These are phyloP conservation scores for Lentinula raphanica DNA, from an alignment of 768 basidiomycete genomes.

Conservation along the genomic window DNA sequence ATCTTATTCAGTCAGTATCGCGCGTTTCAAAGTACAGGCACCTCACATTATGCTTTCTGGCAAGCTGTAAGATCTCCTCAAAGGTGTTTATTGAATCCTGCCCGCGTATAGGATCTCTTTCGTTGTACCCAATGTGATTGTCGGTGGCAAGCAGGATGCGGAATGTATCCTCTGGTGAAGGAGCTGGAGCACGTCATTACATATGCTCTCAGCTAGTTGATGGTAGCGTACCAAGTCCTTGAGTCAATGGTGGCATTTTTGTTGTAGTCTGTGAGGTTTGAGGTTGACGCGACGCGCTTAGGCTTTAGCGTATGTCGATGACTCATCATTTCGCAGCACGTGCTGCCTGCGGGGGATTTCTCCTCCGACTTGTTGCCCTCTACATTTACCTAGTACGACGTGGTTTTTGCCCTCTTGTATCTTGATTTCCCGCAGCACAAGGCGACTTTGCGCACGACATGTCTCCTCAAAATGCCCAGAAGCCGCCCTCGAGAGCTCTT, in stretches of 20 bases:
- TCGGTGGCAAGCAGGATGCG: slow-evolving; percentile 89
- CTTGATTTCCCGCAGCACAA: background rate
- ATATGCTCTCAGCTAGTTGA: background rate
- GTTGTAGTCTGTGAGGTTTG: background rate
- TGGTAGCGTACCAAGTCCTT: slow-evolving; percentile 30
- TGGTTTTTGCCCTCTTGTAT: background rate
- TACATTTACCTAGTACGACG: too few species aligned
- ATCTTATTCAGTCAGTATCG: background rate
- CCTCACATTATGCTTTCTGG: slow-evolving; percentile 79
- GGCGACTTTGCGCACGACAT: slow-evolving; percentile 11
- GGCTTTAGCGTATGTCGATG: too few species aligned
- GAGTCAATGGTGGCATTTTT: slow-evolving; percentile 27
- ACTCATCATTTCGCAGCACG: background rate
- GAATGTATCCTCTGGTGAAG: slow-evolving; percentile 55
- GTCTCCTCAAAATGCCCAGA: slow-evolving; percentile 23
- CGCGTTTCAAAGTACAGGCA: slow-evolving; percentile 5
- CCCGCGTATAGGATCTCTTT: slow-evolving; percentile 90
- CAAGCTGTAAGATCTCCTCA: slow-evolving; percentile 87
- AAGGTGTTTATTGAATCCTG: slow-evolving; percentile 96
- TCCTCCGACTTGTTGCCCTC: too few species aligned
- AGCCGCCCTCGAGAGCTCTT: slow-evolving; percentile 33
- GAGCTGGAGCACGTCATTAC: slow-evolving; percentile 29
- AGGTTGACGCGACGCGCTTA: slow-evolving; percentile 3
- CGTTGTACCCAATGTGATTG: slow-evolving; percentile 93
- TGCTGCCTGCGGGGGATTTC: background rate